Conservation (phyloP, 495 filamentous ascomycete genomes). For the Barbatosphaeria neglecta region DNA sequence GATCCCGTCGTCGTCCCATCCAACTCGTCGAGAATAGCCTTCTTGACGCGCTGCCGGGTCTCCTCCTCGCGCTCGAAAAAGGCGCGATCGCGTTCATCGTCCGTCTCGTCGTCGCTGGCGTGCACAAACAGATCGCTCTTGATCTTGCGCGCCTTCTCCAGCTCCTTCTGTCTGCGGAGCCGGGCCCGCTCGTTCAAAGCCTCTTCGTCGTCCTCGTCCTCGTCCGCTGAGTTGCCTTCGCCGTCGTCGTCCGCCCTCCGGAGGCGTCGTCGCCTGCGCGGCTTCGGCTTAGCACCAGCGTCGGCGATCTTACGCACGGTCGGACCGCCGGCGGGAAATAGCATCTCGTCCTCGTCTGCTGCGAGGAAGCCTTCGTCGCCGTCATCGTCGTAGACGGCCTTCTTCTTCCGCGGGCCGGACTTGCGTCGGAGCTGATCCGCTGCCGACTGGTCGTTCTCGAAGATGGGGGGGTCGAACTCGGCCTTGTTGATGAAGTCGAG, state of each 20-base stretch:
- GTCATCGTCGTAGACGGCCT: constrained; percentile 50
- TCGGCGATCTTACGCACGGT: constrained; percentile 39
- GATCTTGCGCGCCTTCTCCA: constrained; percentile 58
- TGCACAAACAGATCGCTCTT: constrained; percentile 76
- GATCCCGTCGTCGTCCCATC: constrained; percentile 5
- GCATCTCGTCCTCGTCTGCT: constrained; percentile 43
- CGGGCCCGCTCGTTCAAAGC: constrained; percentile 31
- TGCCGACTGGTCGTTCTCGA: constrained; percentile 58
- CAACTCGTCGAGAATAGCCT: constrained; percentile 15
- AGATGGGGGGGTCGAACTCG: constrained; percentile 59
- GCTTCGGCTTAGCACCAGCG: constrained; percentile 34
- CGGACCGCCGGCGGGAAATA: constrained; percentile 61
- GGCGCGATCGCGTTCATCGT: constrained; percentile 49
- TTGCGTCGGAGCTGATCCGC: constrained; percentile 67
- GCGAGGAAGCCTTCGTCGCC: constrained; percentile 43
- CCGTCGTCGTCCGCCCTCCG: constrained; percentile 27
- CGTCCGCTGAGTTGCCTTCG: constrained; percentile 32
- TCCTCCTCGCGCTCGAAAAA: constrained; percentile 63
- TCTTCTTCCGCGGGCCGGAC: constrained; percentile 36
- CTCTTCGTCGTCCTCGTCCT: constrained; percentile 33
- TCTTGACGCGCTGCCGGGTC: constrained; percentile 14
- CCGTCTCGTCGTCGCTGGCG: constrained; percentile 69
- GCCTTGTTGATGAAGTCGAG: constrained; percentile 52
- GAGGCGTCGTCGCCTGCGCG: constrained; percentile 24
- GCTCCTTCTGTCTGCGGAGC: constrained; percentile 42